These are phyloP conservation scores for Salix suchowensis DNA, from an alignment of 345 rosid species.

Conservation along the genomic window DNA sequence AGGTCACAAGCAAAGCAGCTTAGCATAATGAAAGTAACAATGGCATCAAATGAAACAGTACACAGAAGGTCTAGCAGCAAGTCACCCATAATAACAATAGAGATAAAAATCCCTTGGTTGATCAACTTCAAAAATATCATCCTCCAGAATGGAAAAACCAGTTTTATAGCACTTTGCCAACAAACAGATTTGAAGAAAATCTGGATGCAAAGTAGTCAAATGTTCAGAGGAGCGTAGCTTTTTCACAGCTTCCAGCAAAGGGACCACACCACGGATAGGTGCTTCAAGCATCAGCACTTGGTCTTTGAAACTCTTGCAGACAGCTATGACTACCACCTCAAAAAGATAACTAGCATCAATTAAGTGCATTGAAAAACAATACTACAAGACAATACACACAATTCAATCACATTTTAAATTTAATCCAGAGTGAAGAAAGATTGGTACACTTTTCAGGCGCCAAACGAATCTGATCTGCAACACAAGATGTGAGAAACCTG, in stretches of 20 bases:
- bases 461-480: conserved; percentile 61
- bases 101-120: conserved; percentile 85
- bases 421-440: background rate
- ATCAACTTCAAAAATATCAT: conserved; percentile 82
- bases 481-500: conserved; percentile 62
- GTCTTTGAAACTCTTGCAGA: conserved; percentile 84
- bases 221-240: conserved; percentile 76
- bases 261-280: conserved; percentile 71
- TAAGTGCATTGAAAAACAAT: background rate
- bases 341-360: conserved; percentile 12
- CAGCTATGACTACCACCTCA: conserved; percentile 49
- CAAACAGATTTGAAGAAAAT: conserved; percentile 80
- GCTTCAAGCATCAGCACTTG: conserved; percentile 52
- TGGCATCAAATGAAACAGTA: background rate
- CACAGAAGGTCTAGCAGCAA: conserved; percentile 9
- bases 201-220: conserved; percentile 88
- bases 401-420: background rate
- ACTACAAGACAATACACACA: background rate
- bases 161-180: conserved; percentile 67
- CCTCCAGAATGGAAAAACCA: conserved; percentile 73
- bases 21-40: conserved; percentile 4
- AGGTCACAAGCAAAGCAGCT: background rate
- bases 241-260: conserved; percentile 60
- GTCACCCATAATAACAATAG: conserved; percentile 90
- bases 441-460: conserved; percentile 72